Percentiles rank a stretch among this genome's conserved stretches.
Conservation (phyloP, 306 rosid genomes). For the Amphicarpaea edgeworthii region DNA sequence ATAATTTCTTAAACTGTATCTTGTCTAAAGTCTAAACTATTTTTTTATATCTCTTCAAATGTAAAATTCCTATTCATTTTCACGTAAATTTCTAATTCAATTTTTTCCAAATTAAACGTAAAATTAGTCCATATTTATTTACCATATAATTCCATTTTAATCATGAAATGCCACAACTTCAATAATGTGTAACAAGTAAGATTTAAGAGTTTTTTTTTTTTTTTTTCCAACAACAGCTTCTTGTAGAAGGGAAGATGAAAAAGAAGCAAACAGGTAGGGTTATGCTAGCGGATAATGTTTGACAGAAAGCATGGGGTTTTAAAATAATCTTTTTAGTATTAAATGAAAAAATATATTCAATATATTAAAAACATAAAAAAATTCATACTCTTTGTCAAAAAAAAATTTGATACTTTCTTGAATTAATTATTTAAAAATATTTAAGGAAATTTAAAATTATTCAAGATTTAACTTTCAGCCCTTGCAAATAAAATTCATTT, state of each 20-base stretch:
- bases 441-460: neutral
- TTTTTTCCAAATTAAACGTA: neutral
- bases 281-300: too few species aligned
- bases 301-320: neutral
- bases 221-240: neutral
- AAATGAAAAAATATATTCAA: neutral
- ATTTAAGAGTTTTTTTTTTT: too few species aligned
- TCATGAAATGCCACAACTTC: neutral
- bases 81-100: too few species aligned
- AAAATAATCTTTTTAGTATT: neutral
- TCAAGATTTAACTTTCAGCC: neutral
- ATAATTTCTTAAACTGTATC: neutral
- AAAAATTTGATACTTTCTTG: neutral
- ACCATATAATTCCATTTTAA: neutral
- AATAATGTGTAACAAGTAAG: neutral
- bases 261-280: too few species aligned
- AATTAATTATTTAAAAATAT: neutral
- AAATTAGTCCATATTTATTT: neutral
- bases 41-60: neutral
- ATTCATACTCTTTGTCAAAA: too few species aligned
- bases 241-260: neutral
- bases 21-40: neutral
- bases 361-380: neutral
- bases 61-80: neutral
- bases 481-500: neutral